Conservation (phyloP, 495 filamentous ascomycete genomes). For the Durotheca rogersii region DNA sequence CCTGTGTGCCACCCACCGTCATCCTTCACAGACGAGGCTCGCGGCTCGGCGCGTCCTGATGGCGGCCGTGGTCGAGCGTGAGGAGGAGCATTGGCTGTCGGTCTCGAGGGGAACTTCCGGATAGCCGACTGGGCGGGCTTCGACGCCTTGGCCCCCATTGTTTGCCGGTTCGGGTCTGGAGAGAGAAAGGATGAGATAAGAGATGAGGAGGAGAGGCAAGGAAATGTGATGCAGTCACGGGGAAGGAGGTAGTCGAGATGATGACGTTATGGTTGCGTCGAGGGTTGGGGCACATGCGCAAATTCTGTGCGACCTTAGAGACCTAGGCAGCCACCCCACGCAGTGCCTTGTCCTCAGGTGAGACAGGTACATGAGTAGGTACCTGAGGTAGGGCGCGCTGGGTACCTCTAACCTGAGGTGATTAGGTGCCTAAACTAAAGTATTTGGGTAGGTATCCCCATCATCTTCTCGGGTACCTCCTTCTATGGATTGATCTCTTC, state of each 20-base stretch:
- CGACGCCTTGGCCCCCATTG: conserved; percentile 34
- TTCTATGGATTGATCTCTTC: too few species aligned
- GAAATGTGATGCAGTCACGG: not conserved
- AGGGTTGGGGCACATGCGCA: too few species aligned
- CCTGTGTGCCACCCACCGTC: conserved; percentile 34
- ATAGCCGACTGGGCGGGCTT: conserved; percentile 40
- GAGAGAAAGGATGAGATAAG: not conserved
- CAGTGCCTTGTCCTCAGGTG: too few species aligned
- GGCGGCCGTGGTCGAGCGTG: conserved; percentile 15
- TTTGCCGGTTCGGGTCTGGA: not conserved
- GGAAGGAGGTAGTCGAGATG: not conserved
- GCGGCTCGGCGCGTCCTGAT: conserved; percentile 17
- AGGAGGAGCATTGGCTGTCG: conserved; percentile 36
- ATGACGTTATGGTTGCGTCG: conserved; percentile 28
- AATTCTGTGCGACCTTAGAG: too few species aligned
- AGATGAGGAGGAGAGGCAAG: too few species aligned
- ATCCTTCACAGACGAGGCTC: conserved; percentile 38
- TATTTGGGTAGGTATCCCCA: too few species aligned
- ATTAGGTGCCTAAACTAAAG: too few species aligned
- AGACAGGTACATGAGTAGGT: too few species aligned
- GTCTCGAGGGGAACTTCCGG: conserved; percentile 46
- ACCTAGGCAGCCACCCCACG: too few species aligned
- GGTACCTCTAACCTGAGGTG: too few species aligned
- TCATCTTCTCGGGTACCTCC: too few species aligned
- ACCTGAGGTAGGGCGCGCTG: too few species aligned